Evolutionary conservation across 23 red algal species (phyloP).

Genomic region (Gracilaria caudata): DNA sequence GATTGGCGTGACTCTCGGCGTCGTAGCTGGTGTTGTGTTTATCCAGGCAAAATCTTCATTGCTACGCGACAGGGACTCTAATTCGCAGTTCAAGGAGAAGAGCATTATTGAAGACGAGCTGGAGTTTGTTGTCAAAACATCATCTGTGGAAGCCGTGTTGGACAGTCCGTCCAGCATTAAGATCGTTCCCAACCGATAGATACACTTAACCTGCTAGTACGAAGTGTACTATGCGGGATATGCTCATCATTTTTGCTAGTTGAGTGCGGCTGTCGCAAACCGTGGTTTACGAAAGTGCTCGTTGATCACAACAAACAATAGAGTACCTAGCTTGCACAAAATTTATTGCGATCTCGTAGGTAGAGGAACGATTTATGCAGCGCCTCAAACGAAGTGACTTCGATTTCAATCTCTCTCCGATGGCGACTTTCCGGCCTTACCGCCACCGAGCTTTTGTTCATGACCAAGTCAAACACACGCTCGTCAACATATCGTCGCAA

Average conservation of each 20-base stretch:
- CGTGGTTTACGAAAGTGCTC: background rate
- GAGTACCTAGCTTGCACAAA: background rate
- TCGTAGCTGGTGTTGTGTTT: slow-evolving; percentile 87
- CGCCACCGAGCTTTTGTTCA: background rate
- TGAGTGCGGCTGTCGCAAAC: background rate
- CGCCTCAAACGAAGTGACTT: slow-evolving; percentile 54
- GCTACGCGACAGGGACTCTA: background rate
- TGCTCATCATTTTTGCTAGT: background rate
- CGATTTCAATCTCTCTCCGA: slow-evolving; percentile 49
- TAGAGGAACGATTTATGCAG: slow-evolving; percentile 38
- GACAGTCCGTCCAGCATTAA: slow-evolving; percentile 12
- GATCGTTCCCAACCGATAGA: slow-evolving; percentile 12
- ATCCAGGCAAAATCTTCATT: slow-evolving; percentile 60
- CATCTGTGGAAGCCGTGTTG: slow-evolving; percentile 6
- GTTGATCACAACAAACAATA: background rate
- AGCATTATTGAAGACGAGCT: background rate
- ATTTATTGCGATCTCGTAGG: slow-evolving; percentile 10
- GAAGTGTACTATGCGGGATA: background rate
- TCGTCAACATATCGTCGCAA: slow-evolving; percentile 39
- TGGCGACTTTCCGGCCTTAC: slow-evolving; percentile 59
- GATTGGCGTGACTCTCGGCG: slow-evolving; percentile 81
- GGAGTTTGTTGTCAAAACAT: slow-evolving; percentile 9
- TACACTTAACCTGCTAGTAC: background rate
- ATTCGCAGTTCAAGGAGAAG: background rate
- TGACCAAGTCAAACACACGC: slow-evolving; percentile 31